Evolutionary conservation across 2,329 filamentous ascomycete species (phyloP).

Genomic region (Dryadomyces quercivorus): DNA sequence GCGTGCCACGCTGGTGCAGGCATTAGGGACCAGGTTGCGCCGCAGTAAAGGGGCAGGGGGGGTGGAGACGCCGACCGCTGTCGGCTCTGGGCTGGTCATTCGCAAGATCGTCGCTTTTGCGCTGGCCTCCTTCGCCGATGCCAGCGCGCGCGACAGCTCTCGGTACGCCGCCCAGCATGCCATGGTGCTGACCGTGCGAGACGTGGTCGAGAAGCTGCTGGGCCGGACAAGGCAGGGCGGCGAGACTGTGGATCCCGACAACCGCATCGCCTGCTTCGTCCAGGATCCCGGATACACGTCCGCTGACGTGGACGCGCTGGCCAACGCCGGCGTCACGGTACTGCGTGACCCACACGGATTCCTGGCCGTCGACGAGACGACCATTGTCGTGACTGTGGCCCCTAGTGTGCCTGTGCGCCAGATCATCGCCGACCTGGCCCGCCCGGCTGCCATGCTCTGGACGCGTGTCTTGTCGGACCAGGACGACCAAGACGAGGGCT

Average conservation of each 20-base stretch:
- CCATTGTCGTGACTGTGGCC: conserved; percentile 16
- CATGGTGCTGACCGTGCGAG: conserved; percentile 11
- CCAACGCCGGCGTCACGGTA: conserved; percentile 14
- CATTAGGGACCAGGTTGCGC: not conserved
- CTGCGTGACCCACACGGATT: conserved; percentile 20
- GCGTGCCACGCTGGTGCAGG: conserved; percentile 6
- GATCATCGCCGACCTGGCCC: conserved; percentile 20
- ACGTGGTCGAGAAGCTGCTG: conserved; percentile 8
- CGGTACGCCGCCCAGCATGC: conserved; percentile 11
- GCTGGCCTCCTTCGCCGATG: conserved; percentile 8
- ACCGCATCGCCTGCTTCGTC: conserved; percentile 10
- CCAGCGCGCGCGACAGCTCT: not conserved
- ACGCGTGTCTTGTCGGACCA: not conserved
- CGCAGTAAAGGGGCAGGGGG: too few species aligned
- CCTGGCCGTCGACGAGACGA: conserved; percentile 18
- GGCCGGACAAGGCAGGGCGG: not conserved
- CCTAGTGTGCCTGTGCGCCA: conserved; percentile 19
- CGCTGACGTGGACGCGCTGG: conserved; percentile 14
- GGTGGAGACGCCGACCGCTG: too few species aligned
- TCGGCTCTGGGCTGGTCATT: not conserved
- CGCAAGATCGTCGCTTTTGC: conserved; percentile 11
- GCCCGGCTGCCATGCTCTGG: conserved; percentile 20
- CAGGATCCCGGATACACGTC: conserved; percentile 18
- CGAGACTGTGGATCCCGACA: not conserved
- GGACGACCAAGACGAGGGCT: not conserved